phyloP scores from a whole-genome alignment of 768 basidiomycete species.

The Lactifluus echinatus region DNA sequence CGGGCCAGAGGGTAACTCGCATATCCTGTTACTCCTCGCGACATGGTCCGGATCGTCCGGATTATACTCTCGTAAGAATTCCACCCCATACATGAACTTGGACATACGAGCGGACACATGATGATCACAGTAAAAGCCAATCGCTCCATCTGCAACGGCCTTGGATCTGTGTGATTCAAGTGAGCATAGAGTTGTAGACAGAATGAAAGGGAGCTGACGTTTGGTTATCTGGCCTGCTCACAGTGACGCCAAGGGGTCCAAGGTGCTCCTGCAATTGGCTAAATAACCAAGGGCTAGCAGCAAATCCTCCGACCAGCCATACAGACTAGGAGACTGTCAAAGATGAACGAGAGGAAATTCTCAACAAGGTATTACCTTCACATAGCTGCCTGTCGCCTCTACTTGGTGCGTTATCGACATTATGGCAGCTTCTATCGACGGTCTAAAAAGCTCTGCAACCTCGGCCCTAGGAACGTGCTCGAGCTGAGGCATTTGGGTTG shows the following conservation, averaged over 20 bases:
- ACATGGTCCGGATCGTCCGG: constrained; percentile 57
- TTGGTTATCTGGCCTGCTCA: constrained; percentile 72
- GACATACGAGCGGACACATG: constrained; percentile 77
- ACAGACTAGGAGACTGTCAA: constrained; percentile 44
- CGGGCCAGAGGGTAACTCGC: constrained; percentile 70
- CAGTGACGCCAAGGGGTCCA: constrained; percentile 42
- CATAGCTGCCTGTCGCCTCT: constrained; percentile 54
- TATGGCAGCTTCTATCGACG: constrained; percentile 67
- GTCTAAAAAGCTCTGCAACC: constrained; percentile 70
- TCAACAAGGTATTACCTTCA: constrained; percentile 38
- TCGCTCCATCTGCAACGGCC: constrained; percentile 76
- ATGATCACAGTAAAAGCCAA: constrained; percentile 80
- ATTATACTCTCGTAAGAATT: constrained; percentile 64
- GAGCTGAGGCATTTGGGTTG: background rate
- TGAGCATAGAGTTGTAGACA: background rate
- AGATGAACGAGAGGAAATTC: background rate
- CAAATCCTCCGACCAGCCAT: constrained; percentile 77
- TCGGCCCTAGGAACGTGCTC: constrained; percentile 26
- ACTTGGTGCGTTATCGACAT: constrained; percentile 64
- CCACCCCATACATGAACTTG: constrained; percentile 74
- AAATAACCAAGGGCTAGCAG: constrained; percentile 76
- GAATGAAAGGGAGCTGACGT: constrained; percentile 40
- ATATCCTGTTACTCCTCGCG: constrained; percentile 52
- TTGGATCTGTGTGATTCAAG: constrained; percentile 47
- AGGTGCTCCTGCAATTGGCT: constrained; percentile 65